A percentile compares a stretch with the other conserved stretches of the same genome.
Evolutionary conservation across 306 rosid genomes (phyloP).

Genomic region (Vicia faba): DNA sequence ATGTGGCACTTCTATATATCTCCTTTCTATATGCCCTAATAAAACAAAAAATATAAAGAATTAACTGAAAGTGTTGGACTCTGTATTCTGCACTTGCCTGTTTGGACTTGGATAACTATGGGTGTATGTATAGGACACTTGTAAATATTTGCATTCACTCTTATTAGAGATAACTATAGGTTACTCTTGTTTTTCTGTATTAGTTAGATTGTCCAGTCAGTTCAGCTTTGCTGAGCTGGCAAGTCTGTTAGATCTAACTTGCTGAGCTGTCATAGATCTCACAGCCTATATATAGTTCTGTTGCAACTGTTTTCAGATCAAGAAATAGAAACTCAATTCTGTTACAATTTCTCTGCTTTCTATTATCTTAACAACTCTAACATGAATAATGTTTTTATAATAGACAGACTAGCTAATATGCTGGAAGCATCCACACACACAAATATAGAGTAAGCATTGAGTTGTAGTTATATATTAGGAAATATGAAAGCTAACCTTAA

Average conservation of each 20-base stretch:
- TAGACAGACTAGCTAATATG: slow-evolving; percentile 12
- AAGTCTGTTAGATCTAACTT: no score
- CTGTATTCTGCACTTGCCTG: slow-evolving; percentile 3
- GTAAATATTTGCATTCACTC: slow-evolving; percentile 17
- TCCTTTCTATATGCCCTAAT: slow-evolving; percentile 89
- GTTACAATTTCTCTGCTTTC: no score
- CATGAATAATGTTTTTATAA: slow-evolving; percentile 31
- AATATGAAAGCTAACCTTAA: neutral
- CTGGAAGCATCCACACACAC: slow-evolving; percentile 15
- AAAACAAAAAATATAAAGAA: slow-evolving; percentile 37
- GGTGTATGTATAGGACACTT: slow-evolving; percentile 15
- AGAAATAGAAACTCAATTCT: no score
- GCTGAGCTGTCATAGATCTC: no score
- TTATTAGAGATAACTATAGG: no score
- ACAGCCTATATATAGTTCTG: no score
- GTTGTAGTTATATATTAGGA: neutral
- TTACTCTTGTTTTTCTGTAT: no score
- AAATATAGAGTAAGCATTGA: slow-evolving; percentile 2
- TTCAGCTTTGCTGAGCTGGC: no score
- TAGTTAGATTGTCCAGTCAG: no score
- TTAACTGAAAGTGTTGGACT: slow-evolving; percentile 28
- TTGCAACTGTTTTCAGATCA: no score
- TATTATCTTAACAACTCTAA: no score
- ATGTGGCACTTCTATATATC: slow-evolving; percentile 78
- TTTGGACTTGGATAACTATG: slow-evolving; percentile 10